Conservation (phyloP, 2,329 filamentous ascomycete genomes). For the Cercospora sesami region DNA sequence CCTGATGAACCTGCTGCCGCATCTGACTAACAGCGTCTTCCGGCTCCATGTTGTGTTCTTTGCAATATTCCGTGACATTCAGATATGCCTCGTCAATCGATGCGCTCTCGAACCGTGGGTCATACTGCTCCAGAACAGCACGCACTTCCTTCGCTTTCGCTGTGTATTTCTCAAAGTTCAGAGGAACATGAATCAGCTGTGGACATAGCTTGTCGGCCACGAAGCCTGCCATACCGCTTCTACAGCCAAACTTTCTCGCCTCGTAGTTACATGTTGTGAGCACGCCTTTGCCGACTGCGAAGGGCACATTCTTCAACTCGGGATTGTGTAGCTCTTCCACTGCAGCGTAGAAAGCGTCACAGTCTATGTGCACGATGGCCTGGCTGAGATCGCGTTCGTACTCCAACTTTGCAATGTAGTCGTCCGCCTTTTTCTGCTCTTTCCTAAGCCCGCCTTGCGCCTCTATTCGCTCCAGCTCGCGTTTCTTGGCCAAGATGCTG, state of each 20-base stretch:
- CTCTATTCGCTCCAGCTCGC: constrained; percentile 72
- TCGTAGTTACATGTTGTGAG: constrained; percentile 80
- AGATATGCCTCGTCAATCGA: constrained; percentile 96
- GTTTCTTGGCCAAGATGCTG: constrained; percentile 72
- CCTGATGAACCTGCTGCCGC: constrained; percentile 71
- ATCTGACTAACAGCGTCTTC: constrained; percentile 75
- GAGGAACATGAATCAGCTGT: constrained; percentile 73
- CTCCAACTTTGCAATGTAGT: constrained; percentile 78
- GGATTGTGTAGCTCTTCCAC: constrained; percentile 77
- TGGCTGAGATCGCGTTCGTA: constrained; percentile 77
- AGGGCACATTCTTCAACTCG: constrained; percentile 81
- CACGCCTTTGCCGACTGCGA: constrained; percentile 80
- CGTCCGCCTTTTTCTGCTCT: constrained; percentile 75
- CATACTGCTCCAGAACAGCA: constrained; percentile 79
- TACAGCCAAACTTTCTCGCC: constrained; percentile 83
- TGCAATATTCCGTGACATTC: constrained; percentile 85
- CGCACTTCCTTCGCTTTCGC: constrained; percentile 88
- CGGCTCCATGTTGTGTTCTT: constrained; percentile 64
- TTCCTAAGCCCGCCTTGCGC: constrained; percentile 55
- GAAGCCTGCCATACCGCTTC: constrained; percentile 94
- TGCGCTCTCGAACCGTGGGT: constrained; percentile 85
- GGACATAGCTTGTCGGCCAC: constrained; percentile 94
- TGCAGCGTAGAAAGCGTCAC: constrained; percentile 95
- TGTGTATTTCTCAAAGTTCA: constrained; percentile 88
- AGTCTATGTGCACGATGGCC: constrained; percentile 86